These are phyloP conservation scores for Chrysochromulina tobinii DNA, from an alignment of 78 protist genomes.

Conservation along the genomic window DNA sequence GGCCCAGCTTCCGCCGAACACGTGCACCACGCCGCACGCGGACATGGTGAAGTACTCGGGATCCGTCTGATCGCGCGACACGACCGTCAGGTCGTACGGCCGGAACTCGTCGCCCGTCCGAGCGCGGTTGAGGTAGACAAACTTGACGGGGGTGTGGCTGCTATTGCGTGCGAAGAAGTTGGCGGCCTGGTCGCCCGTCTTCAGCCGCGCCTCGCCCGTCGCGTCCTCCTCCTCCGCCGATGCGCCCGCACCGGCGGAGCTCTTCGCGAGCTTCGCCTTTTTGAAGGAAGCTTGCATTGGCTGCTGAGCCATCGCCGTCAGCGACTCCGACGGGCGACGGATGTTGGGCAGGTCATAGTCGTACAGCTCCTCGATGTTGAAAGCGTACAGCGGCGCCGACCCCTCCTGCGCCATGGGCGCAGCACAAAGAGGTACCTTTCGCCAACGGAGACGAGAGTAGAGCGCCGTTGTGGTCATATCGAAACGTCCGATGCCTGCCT, in stretches of 20 bases:
- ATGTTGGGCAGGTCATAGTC: constrained; percentile 19
- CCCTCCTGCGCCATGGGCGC: no score
- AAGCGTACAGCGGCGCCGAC: neutral
- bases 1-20: neutral
- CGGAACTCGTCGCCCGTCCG: constrained; percentile 16
- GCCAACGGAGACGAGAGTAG: no score
- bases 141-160: constrained; percentile 1
- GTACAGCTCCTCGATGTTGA: constrained; percentile 7
- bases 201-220: neutral
- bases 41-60: constrained; percentile 70
- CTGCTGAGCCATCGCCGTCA: neutral
- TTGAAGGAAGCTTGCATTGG: no score
- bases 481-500: no score
- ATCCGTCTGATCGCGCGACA: constrained; percentile 26
- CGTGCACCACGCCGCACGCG: constrained; percentile 70
- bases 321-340: neutral
- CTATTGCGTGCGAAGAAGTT: neutral
- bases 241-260: neutral
- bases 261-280: no score
- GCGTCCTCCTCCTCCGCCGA: neutral
- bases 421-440: no score
- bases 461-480: no score
- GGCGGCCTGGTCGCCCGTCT: constrained; percentile 22
- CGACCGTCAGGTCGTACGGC: constrained; percentile 67
- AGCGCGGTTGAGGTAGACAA: constrained; percentile 37